A percentile compares a stretch with the other conserved stretches of the same genome.
Conservation (phyloP, 306 rosid species). For the Senna tora region DNA sequence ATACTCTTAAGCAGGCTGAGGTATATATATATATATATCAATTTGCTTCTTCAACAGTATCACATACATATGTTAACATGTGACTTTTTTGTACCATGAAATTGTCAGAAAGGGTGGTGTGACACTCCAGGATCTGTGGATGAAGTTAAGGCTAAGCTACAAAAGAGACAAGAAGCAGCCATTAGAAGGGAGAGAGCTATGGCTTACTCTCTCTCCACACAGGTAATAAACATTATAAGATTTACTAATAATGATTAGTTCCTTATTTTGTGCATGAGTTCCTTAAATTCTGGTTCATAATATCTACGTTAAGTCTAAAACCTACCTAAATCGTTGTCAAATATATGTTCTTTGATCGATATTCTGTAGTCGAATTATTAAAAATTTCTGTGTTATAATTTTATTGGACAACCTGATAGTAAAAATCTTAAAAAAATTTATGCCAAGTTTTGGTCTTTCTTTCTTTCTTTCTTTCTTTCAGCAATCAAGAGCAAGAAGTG, state of each 20-base stretch:
- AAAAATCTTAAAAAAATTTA: no score
- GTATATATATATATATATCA: no score
- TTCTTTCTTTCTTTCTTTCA: no score
- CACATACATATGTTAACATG: slow-evolving; percentile 8
- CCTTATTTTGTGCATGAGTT: no score
- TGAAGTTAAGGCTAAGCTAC: slow-evolving; percentile 72
- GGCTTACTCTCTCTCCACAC: slow-evolving; percentile 72
- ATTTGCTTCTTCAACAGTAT: no score
- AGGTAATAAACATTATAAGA: slow-evolving; percentile 62
- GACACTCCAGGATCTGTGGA: slow-evolving; percentile 70
- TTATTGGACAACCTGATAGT: no score
- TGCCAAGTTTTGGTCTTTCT: no score
- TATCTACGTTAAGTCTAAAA: neutral
- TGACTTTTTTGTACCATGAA: neutral
- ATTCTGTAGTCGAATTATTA: neutral
- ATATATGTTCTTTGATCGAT: neutral
- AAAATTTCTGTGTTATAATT: no score
- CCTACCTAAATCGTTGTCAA: neutral
- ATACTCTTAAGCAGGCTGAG: slow-evolving; percentile 62
- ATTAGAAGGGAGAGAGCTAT: slow-evolving; percentile 83
- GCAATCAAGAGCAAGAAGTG: slow-evolving; percentile 56
- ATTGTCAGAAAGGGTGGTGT: slow-evolving; percentile 81
- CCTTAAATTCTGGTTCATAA: neutral
- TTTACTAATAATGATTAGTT: neutral
- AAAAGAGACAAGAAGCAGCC: slow-evolving; percentile 77